Conservation (phyloP, 225 moss, liverwort and hornwort genomes). For the Thuidium tamariscinum region DNA sequence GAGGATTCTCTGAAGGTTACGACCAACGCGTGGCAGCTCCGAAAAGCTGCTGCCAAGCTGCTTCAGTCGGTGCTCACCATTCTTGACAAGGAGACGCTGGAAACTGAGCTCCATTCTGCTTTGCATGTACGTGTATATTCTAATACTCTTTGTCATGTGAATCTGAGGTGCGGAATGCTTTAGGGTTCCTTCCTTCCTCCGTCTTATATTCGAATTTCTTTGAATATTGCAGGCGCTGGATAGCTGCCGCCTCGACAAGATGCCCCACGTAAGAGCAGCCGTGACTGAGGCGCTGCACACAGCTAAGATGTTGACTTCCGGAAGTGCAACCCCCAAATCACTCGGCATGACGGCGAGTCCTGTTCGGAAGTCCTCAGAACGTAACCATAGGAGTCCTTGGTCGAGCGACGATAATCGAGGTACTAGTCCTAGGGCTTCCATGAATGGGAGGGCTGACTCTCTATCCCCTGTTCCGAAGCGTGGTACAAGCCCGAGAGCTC, state of each 20-base stretch:
- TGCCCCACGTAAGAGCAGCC: slow-evolving; percentile 65
- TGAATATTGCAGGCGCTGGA: slow-evolving; percentile 35
- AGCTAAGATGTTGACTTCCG: slow-evolving; percentile 39
- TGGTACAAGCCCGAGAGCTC: slow-evolving; percentile 18
- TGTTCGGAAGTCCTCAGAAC: background rate
- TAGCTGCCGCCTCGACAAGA: slow-evolving; percentile 61
- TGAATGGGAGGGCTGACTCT: background rate
- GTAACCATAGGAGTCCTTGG: background rate
- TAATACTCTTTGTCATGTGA: background rate
- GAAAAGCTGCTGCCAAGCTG: slow-evolving; percentile 61
- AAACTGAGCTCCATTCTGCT: slow-evolving; percentile 41
- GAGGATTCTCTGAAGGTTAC: slow-evolving; percentile 35
- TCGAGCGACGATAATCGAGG: background rate
- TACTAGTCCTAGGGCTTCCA: background rate
- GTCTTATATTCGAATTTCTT: background rate
- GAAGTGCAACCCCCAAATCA: slow-evolving; percentile 2
- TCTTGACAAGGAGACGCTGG: slow-evolving; percentile 56
- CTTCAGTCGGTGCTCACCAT: slow-evolving; percentile 62
- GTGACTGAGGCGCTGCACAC: slow-evolving; percentile 60
- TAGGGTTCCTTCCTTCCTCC: background rate
- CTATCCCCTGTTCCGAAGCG: slow-evolving; percentile 17
- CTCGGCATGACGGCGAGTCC: slow-evolving; percentile 4
- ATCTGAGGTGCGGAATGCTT: background rate
- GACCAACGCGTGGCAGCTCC: slow-evolving; percentile 58
- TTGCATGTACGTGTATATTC: slow-evolving; percentile 13